phyloP scores from a whole-genome alignment of 2,329 filamentous ascomycete species.

The Exophiala calicioides region DNA sequence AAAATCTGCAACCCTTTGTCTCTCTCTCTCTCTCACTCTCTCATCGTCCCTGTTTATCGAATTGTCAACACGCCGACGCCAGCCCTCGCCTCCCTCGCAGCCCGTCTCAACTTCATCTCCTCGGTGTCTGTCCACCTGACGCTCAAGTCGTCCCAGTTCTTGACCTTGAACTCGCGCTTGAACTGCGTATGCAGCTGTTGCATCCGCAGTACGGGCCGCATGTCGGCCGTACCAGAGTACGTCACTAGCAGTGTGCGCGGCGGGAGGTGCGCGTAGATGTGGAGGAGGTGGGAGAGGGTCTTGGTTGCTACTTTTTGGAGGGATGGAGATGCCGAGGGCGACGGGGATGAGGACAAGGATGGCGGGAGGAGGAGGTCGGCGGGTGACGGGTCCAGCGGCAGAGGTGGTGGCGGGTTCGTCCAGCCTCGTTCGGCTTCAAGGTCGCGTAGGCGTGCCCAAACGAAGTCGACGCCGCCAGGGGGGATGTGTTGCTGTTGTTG shows the following conservation, averaged over 20 bases:
- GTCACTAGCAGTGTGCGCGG: conserved; percentile 60
- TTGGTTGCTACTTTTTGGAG: conserved; percentile 50
- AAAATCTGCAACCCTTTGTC: no score
- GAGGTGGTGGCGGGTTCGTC: conserved; percentile 35
- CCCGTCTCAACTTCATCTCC: conserved; percentile 59
- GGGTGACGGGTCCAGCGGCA: not conserved
- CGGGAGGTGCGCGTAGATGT: conserved; percentile 58
- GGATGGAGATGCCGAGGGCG: conserved; percentile 15
- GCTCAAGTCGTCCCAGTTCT: conserved; percentile 64
- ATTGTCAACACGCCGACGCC: conserved; percentile 62
- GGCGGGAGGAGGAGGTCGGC: conserved; percentile 1
- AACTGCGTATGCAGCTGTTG: conserved; percentile 59
- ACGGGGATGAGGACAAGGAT: conserved; percentile 8
- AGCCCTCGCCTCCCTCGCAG: conserved; percentile 57
- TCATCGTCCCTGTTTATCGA: no score
- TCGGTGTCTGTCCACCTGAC: conserved; percentile 67
- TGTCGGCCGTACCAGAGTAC: conserved; percentile 66
- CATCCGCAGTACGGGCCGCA: conserved; percentile 57
- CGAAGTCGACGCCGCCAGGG: conserved; percentile 59
- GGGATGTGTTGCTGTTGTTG: conserved; percentile 39
- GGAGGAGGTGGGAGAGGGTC: conserved; percentile 54
- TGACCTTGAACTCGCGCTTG: conserved; percentile 58
- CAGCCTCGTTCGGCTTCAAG: conserved; percentile 62
- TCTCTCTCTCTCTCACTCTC: no score
- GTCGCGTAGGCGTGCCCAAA: conserved; percentile 64